These are phyloP conservation scores for Keithomyces neogunnii DNA, from an alignment of 2,329 filamentous ascomycete genomes.

Conservation along the genomic window DNA sequence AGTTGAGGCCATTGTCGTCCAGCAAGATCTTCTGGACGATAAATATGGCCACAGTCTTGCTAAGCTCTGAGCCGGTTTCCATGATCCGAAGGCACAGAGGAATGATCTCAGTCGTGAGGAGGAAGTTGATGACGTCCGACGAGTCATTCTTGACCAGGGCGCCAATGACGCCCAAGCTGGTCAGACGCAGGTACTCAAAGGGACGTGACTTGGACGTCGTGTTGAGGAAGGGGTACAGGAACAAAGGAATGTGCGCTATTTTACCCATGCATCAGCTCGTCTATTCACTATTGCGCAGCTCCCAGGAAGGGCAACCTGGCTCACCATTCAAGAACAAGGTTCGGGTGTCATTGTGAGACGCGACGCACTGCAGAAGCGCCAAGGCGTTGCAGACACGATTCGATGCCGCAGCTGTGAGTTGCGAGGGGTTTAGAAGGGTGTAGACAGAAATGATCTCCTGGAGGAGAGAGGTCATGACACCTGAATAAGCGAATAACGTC, in stretches of 20 bases:
- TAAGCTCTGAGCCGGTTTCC: slow-evolving; percentile 97
- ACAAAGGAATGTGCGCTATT: slow-evolving; percentile 89
- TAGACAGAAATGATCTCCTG: slow-evolving; percentile 99
- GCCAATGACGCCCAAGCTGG: slow-evolving; percentile 91
- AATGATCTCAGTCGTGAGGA: slow-evolving; percentile 96
- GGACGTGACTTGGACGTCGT: slow-evolving; percentile 96
- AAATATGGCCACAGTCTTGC: slow-evolving; percentile 98
- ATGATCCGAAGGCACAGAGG: slow-evolving; percentile 96
- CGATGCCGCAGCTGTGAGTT: slow-evolving; percentile 92
- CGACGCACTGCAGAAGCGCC: slow-evolving; percentile 91
- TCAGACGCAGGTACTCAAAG: slow-evolving; percentile 94
- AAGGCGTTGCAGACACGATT: slow-evolving; percentile 97
- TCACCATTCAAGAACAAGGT: slow-evolving; percentile 88
- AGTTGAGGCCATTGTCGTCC: slow-evolving; percentile 92
- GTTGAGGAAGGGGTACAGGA: slow-evolving; percentile 96
- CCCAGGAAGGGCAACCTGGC: slow-evolving; percentile 10
- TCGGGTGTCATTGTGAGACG: slow-evolving; percentile 92
- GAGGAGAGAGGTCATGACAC: slow-evolving; percentile 94
- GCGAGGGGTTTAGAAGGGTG: slow-evolving; percentile 89
- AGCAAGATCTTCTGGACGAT: slow-evolving; percentile 98
- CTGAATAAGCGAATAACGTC: slow-evolving; percentile 32
- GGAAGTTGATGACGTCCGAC: slow-evolving; percentile 96
- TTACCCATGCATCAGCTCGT: slow-evolving; percentile 5
- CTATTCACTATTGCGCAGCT: too few relatives aligned
- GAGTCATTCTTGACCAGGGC: slow-evolving; percentile 98